Conservation (phyloP, 1,139 yeast genomes). For the Taiozyma sp. region DNA sequence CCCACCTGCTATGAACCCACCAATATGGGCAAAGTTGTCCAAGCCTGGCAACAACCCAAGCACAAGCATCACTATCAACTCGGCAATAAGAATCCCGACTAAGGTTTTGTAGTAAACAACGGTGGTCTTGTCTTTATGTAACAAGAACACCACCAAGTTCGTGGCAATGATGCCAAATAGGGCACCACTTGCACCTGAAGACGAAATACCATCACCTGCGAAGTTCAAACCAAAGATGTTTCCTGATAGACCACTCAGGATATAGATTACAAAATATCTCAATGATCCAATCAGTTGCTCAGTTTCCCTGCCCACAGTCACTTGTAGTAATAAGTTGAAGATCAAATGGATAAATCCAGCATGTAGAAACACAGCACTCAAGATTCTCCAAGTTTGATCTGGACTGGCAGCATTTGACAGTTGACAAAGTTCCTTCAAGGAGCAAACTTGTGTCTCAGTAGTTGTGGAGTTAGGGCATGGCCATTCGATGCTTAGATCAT, state of each 20-base stretch:
- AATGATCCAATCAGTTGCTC: constrained; percentile 56
- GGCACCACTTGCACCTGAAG: constrained; percentile 76
- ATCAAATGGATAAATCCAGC: constrained; percentile 71
- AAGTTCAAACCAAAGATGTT: constrained; percentile 69
- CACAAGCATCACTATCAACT: constrained; percentile 56
- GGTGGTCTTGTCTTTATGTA: constrained; percentile 41
- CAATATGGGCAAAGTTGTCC: constrained; percentile 74
- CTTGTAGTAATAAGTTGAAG: constrained; percentile 59
- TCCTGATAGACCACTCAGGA: constrained; percentile 64
- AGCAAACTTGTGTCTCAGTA: constrained; percentile 49
- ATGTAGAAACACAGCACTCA: constrained; percentile 71
- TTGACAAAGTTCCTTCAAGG: constrained; percentile 49
- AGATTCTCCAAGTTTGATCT: constrained; percentile 66
- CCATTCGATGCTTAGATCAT: constrained; percentile 41
- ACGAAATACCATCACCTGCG: constrained; percentile 65
- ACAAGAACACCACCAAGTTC: constrained; percentile 52
- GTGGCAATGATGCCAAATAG: constrained; percentile 67
- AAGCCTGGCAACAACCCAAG: constrained; percentile 70
- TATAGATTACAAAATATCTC: constrained; percentile 52
- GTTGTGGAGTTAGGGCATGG: constrained; percentile 74
- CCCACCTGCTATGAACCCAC: constrained; percentile 68
- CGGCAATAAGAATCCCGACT: constrained; percentile 46
- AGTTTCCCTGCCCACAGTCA: constrained; percentile 58
- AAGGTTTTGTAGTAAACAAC: constrained; percentile 38
- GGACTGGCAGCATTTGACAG: constrained; percentile 34